Percentiles rank a stretch among this genome's conserved stretches.
These are phyloP conservation scores for Aspergillus kassunensis DNA, from an alignment of 495 filamentous ascomycete species.

Conservation along the genomic window DNA sequence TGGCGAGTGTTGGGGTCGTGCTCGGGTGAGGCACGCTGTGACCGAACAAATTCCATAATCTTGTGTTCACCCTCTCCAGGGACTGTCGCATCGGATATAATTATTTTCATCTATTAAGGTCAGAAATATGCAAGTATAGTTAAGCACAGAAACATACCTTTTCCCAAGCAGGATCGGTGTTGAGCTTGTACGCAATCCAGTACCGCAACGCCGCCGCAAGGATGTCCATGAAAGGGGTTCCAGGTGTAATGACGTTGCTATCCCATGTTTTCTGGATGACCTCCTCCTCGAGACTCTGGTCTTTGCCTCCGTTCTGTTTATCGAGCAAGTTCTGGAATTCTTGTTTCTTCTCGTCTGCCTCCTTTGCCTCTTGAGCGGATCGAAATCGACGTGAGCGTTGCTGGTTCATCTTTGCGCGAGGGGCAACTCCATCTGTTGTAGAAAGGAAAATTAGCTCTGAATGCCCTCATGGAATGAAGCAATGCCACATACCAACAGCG, in stretches of 20 bases:
- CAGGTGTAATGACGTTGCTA: conserved; percentile 93
- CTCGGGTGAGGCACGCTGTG: conserved; percentile 81
- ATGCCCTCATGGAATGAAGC: not conserved
- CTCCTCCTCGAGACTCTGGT: conserved; percentile 58
- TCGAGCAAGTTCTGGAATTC: conserved; percentile 79
- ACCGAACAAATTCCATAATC: conserved; percentile 97
- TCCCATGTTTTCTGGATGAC: conserved; percentile 92
- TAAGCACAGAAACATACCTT: conserved; percentile 45
- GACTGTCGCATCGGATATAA: conserved; percentile 97
- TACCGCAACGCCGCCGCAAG: conserved; percentile 88
- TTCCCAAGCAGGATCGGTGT: conserved; percentile 94
- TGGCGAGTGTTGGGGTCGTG: conserved; percentile 96
- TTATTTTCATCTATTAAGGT: conserved; percentile 69
- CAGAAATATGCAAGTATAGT: conserved; percentile 14
- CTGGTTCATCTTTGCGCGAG: conserved; percentile 96
- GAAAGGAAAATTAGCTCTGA: conserved; percentile 2
- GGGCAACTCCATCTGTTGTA: conserved; percentile 78
- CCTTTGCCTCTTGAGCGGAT: conserved; percentile 87
- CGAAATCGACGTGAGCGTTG: conserved; percentile 89
- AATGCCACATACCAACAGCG: conserved; percentile 77
- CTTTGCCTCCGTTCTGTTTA: conserved; percentile 56
- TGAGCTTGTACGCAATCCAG: conserved; percentile 95
- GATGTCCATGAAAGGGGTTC: conserved; percentile 98
- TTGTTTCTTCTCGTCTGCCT: conserved; percentile 88
- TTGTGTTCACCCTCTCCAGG: conserved; percentile 99